A percentile compares a stretch with the other conserved stretches of the same genome.
phyloP scores from a whole-genome alignment of 805 yeast genomes.

The Yarrowia sp. region DNA sequence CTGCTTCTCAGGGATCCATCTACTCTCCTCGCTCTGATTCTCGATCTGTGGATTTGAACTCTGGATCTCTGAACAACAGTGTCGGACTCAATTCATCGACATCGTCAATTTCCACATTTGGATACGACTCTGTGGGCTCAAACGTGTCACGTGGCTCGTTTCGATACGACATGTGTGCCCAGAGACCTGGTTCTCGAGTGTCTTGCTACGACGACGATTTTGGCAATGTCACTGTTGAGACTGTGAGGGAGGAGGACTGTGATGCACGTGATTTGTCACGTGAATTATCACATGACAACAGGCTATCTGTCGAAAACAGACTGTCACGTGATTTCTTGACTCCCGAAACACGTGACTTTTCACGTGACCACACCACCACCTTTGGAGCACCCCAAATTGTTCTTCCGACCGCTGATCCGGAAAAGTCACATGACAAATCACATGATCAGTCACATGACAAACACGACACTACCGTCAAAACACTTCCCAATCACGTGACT shows the following conservation, averaged over 20 bases:
- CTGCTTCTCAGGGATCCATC: no score
- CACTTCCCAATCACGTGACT: neutral
- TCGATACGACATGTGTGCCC: slow-evolving; percentile 6
- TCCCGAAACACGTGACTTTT: neutral
- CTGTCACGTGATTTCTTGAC: neutral
- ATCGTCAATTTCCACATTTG: slow-evolving; percentile 7
- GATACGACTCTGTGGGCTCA: slow-evolving; percentile 4
- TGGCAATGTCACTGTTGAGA: neutral
- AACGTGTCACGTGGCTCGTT: slow-evolving; percentile 1
- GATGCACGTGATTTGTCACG: neutral
- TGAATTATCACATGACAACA: neutral
- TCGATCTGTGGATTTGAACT: no score
- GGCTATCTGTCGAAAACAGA: no score
- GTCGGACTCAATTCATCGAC: neutral
- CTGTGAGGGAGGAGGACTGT: neutral
- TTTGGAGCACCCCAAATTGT: neutral
- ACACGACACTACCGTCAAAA: neutral
- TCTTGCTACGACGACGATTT: slow-evolving; percentile 12
- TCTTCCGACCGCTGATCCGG: neutral
- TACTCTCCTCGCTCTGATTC: no score
- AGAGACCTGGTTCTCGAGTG: neutral
- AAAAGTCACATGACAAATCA: neutral
- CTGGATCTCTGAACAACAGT: no score
- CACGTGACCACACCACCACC: neutral
- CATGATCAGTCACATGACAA: neutral